Conservation (phyloP, 352 stramenopile species). For the Globisporangium megalacanthum region DNA sequence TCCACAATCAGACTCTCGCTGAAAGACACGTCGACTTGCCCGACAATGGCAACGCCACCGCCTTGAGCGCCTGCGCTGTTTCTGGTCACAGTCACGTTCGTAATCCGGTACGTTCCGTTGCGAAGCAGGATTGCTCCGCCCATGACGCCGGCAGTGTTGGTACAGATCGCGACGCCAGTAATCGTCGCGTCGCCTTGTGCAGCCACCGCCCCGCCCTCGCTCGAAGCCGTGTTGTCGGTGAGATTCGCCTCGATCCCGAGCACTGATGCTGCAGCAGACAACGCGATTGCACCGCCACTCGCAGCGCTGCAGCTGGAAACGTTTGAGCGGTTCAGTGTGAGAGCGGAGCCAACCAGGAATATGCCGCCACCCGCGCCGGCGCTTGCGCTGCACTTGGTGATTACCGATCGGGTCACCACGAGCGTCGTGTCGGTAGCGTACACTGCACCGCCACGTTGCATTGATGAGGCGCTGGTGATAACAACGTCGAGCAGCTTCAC, state of each 20-base stretch:
- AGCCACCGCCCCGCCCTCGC: constrained; percentile 6
- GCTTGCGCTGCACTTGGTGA: constrained; percentile 18
- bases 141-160: constrained; percentile 3
- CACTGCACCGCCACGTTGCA: constrained; percentile 22
- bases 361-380: constrained; percentile 20
- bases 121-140: constrained; percentile 1
- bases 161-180: neutral
- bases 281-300: constrained; percentile 7
- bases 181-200: constrained; percentile 1
- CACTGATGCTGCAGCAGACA: neutral
- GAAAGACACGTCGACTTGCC: neutral
- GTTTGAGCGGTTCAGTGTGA: constrained; percentile 6
- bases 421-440: constrained; percentile 19
- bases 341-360: constrained; percentile 11
- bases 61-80: constrained; percentile 5
- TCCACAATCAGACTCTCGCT: neutral
- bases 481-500: constrained; percentile 21
- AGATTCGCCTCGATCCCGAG: constrained; percentile 9
- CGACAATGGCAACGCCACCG: constrained; percentile 5
- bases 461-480: constrained; percentile 15
- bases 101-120: neutral
- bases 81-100: neutral
- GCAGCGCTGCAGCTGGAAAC: constrained; percentile 5
- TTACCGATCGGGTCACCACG: constrained; percentile 15
- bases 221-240: constrained; percentile 8